These are phyloP conservation scores for Trichosporon sp. DNA, from an alignment of 1,284 basidiomycete species.

Conservation along the genomic window DNA sequence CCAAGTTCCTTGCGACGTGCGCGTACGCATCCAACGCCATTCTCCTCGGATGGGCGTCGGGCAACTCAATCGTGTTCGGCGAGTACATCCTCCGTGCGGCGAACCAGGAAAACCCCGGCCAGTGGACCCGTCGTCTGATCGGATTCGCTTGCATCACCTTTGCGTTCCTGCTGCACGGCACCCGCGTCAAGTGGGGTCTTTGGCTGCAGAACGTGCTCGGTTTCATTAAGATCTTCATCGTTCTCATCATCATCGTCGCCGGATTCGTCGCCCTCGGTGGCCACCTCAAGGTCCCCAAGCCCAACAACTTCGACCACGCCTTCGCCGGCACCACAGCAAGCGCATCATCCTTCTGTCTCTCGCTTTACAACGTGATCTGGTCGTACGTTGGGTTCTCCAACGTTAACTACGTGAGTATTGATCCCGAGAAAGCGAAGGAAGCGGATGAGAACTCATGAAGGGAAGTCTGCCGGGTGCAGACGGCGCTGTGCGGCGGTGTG, in stretches of 20 bases:
- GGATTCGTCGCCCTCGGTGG: conserved; percentile 62
- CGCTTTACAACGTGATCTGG: conserved; percentile 57
- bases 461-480: too few relatives aligned
- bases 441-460: too few relatives aligned
- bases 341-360: conserved; percentile 25
- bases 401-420: conserved; percentile 44
- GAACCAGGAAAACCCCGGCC: conserved; percentile 26
- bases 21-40: conserved; percentile 33
- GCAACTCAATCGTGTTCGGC: conserved; percentile 32
- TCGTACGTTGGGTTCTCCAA: conserved; percentile 58
- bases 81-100: conserved; percentile 30
- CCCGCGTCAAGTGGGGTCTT: conserved; percentile 22
- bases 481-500: not conserved
- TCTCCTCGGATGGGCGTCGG: conserved; percentile 32
- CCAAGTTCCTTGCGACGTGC: conserved; percentile 31
- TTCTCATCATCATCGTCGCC: conserved; percentile 55
- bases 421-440: too few relatives aligned
- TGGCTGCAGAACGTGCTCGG: conserved; percentile 27
- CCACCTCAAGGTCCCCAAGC: conserved; percentile 59
- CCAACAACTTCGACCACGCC: conserved; percentile 61
- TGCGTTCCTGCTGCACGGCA: conserved; percentile 37
- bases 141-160: conserved; percentile 28
- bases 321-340: conserved; percentile 58
- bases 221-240: conserved; percentile 21
- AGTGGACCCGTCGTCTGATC: conserved; percentile 28